phyloP scores from a whole-genome alignment of 73 alveolate species.

The Paramecium tetraurelia region DNA sequence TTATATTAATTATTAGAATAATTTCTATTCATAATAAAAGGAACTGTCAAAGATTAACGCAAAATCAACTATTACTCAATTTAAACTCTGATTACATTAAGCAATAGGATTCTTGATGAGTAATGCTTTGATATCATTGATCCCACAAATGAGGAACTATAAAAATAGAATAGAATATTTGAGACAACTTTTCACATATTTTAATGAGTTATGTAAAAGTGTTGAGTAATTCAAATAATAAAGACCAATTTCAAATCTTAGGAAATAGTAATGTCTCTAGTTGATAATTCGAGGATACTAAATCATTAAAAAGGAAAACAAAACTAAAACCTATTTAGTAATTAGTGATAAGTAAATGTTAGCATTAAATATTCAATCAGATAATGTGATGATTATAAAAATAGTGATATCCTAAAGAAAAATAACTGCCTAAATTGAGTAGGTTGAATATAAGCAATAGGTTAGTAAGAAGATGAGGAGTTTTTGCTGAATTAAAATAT shows the following conservation, averaged over 20 bases:
- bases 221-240: background rate
- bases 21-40: background rate
- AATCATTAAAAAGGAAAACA: background rate
- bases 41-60: background rate
- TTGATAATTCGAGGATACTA: background rate
- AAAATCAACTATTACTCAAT: background rate
- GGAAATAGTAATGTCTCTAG: conserved; percentile 51
- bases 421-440: background rate
- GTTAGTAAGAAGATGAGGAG: conserved; percentile 72
- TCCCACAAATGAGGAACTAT: conserved; percentile 91
- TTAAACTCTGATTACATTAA: background rate
- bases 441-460: background rate
- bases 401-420: background rate
- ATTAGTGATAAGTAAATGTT: no score
- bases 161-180: conserved; percentile 32
- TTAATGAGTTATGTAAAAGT: background rate
- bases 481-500: background rate
- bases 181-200: no score
- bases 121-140: conserved; percentile 95
- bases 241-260: background rate
- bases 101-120: conserved; percentile 54
- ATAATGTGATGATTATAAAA: background rate
- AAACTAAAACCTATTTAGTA: background rate
- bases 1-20: background rate
- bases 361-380: conserved; percentile 12